phyloP scores from a whole-genome alignment of 2,329 filamentous ascomycete genomes.

The Phyllachora maydis region DNA sequence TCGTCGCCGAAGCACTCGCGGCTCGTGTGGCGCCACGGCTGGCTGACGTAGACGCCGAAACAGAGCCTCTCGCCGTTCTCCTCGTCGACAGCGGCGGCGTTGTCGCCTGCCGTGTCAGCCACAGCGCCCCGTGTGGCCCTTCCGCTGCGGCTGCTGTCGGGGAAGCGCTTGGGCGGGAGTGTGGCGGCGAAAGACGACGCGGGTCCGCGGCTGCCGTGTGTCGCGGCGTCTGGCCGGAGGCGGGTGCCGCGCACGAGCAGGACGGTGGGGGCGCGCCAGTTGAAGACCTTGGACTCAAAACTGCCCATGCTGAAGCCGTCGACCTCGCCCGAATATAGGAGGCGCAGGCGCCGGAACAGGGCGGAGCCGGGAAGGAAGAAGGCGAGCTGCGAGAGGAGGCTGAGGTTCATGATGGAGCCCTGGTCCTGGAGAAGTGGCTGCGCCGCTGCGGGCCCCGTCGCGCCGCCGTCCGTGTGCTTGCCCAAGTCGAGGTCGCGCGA shows the following conservation, averaged over 20 bases:
- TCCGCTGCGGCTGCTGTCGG: constrained; percentile 16
- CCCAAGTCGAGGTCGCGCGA: constrained; percentile 50
- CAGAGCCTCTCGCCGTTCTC: constrained; percentile 32
- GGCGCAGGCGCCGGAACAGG: constrained; percentile 43
- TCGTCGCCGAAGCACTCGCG: constrained; percentile 47
- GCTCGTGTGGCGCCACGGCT: constrained; percentile 50
- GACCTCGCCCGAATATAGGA: constrained; percentile 48
- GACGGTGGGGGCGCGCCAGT: constrained; percentile 57
- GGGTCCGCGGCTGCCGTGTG: constrained; percentile 18
- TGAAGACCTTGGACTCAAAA: constrained; percentile 55
- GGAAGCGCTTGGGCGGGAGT: constrained; percentile 40
- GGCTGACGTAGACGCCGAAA: constrained; percentile 45
- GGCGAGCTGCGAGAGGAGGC: constrained; percentile 46
- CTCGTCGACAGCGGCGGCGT: too few relatives aligned
- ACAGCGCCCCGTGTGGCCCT: constrained; percentile 5
- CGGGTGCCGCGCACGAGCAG: constrained; percentile 47
- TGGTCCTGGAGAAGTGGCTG: constrained; percentile 28
- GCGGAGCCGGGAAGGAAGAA: constrained; percentile 47
- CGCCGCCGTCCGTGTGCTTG: constrained; percentile 19
- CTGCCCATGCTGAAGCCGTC: constrained; percentile 61
- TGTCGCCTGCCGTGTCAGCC: too few relatives aligned
- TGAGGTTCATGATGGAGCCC: constrained; percentile 44
- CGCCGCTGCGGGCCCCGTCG: constrained; percentile 5
- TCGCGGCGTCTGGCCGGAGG: constrained; percentile 17
- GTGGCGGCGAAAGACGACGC: constrained; percentile 37